Conservation (phyloP, 108 stramenopile species). For the Cyclotella atomus region DNA sequence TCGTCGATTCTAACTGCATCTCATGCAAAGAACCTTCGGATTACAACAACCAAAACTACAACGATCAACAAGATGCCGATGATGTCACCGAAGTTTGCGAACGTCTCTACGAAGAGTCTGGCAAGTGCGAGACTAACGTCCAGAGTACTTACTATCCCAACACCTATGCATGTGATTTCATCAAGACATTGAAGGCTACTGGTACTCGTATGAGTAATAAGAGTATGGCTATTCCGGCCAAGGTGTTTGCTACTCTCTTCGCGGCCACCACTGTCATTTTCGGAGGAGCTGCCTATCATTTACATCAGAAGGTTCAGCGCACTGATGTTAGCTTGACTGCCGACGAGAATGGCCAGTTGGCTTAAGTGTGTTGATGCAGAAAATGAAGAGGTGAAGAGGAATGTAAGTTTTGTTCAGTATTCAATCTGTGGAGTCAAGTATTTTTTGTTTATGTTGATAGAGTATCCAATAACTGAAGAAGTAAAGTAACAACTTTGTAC, state of each 20-base stretch:
- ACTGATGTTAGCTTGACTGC: neutral
- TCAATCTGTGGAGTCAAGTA: too few species aligned
- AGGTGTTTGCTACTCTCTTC: conserved; percentile 54
- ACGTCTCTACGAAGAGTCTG: conserved; percentile 60
- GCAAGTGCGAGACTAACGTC: conserved; percentile 76
- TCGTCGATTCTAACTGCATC: conserved; percentile 67
- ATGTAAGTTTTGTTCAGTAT: too few species aligned
- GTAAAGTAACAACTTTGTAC: too few species aligned
- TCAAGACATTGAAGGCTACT: conserved; percentile 53
- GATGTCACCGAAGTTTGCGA: conserved; percentile 66
- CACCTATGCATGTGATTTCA: conserved; percentile 68
- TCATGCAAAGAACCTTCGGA: conserved; percentile 61
- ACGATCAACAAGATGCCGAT: conserved; percentile 41
- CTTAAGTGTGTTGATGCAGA: neutral
- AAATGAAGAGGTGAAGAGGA: too few species aligned
- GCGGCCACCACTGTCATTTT: conserved; percentile 62
- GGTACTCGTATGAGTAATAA: neutral
- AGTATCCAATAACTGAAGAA: too few species aligned
- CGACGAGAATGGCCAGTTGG: neutral
- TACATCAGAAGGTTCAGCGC: conserved; percentile 4
- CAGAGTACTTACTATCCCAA: conserved; percentile 47
- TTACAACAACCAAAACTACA: conserved; percentile 46
- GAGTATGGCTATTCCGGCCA: conserved; percentile 12
- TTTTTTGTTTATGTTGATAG: too few species aligned
- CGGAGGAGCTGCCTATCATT: conserved; percentile 57